These are phyloP conservation scores for Melastoma candidum DNA, from an alignment of 441 rosid genomes.

Conservation along the genomic window DNA sequence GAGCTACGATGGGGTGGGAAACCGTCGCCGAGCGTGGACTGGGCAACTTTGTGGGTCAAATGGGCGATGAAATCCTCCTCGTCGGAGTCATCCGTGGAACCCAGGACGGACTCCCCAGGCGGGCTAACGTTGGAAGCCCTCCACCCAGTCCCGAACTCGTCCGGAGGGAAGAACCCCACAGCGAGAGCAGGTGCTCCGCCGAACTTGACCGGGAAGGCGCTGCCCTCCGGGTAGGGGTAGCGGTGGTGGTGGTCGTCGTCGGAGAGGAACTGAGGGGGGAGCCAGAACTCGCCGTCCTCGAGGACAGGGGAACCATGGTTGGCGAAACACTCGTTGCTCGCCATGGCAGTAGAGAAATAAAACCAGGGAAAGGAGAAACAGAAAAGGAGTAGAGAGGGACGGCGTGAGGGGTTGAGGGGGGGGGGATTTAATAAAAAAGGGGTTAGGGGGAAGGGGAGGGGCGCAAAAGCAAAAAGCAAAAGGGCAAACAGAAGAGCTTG, in stretches of 20 bases:
- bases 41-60: constrained; percentile 36
- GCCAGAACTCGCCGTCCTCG: constrained; percentile 61
- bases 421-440: neutral
- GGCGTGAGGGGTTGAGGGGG: constrained; percentile 2
- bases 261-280: constrained; percentile 61
- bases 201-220: neutral
- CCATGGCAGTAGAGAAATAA: constrained; percentile 26
- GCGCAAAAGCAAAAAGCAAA: neutral
- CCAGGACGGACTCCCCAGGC: constrained; percentile 45
- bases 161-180: constrained; percentile 14
- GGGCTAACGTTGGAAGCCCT: constrained; percentile 39
- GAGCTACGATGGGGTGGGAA: constrained; percentile 8
- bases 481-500: too few species aligned
- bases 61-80: constrained; percentile 44
- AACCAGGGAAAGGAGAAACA: neutral
- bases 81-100: constrained; percentile 52
- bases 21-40: constrained; percentile 36
- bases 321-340: constrained; percentile 18
- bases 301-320: constrained; percentile 1
- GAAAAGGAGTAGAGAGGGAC: too few species aligned
- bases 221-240: constrained; percentile 5
- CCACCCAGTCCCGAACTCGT: constrained; percentile 29
- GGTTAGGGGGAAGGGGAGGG: neutral
- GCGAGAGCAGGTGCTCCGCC: constrained; percentile 1
- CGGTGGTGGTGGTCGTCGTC: constrained; percentile 29